These are phyloP conservation scores for Aspergillus steynii DNA, from an alignment of 495 filamentous ascomycete genomes.

Conservation along the genomic window DNA sequence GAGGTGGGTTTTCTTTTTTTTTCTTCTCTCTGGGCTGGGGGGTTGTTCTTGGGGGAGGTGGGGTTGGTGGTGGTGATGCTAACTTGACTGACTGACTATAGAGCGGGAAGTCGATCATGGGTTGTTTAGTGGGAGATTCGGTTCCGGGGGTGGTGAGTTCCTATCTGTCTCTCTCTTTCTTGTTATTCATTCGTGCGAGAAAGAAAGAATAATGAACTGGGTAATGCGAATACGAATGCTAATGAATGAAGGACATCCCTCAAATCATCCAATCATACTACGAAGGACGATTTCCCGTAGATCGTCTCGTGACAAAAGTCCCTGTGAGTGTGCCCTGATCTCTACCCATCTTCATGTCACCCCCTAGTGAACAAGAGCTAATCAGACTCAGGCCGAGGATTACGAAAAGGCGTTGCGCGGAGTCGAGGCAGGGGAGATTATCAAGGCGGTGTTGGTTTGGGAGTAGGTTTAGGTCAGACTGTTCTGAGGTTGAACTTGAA, in stretches of 20 bases:
- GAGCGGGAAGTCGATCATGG: neutral
- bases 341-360: no score
- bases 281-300: slow-evolving; percentile 38
- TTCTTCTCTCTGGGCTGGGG: neutral
- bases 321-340: neutral
- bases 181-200: neutral
- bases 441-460: neutral
- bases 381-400: neutral
- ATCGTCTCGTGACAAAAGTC: slow-evolving; percentile 19
- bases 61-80: neutral
- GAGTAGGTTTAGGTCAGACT: neutral
- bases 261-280: slow-evolving; percentile 38
- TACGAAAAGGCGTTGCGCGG: neutral
- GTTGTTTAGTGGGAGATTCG: neutral
- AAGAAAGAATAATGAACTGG: no score
- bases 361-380: neutral
- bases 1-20: neutral
- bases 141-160: neutral
- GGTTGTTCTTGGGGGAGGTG: neutral
- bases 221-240: no score
- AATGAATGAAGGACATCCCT: slow-evolving; percentile 26
- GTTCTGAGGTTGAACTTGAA: no score
- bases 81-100: neutral
- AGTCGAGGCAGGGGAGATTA: neutral
- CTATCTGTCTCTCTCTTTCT: neutral